These are phyloP conservation scores for Ascochyta viciae-villosae DNA, from an alignment of 2,329 filamentous ascomycete species.

Conservation along the genomic window DNA sequence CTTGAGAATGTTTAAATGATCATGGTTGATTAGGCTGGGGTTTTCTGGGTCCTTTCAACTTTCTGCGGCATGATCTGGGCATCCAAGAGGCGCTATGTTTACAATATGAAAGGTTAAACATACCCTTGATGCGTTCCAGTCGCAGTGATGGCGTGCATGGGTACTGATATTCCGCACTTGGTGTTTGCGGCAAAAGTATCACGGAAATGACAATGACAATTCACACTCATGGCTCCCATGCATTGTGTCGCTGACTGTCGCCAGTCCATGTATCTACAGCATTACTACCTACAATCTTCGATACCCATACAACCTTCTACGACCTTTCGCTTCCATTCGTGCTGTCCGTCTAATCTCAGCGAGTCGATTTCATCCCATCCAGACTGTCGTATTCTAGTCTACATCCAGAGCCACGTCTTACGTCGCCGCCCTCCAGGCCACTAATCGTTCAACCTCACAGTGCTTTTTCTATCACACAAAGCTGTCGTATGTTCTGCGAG, in stretches of 20 bases:
- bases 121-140: conserved; percentile 44
- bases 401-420: no score
- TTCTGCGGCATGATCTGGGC: conserved; percentile 51
- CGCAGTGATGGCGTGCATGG: conserved; percentile 48
- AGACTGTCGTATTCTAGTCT: no score
- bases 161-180: conserved; percentile 38
- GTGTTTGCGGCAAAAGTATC: conserved; percentile 48
- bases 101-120: conserved; percentile 50
- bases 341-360: no score
- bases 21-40: conserved; percentile 47
- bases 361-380: no score
- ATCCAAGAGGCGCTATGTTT: conserved; percentile 54
- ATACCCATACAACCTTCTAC: conserved; percentile 4
- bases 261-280: conserved; percentile 14
- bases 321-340: not conserved
- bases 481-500: no score
- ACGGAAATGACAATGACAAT: conserved; percentile 47
- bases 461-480: no score
- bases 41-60: conserved; percentile 49
- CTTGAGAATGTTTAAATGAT: conserved; percentile 85
- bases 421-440: no score
- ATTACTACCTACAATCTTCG: conserved; percentile 6
- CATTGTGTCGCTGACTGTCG: conserved; percentile 18
- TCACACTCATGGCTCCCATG: conserved; percentile 24
- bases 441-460: no score